Evolutionary conservation across 495 filamentous ascomycete genomes (phyloP), one percentile per base, ranked within the genome.

Genomic region (Cudoniella acicularis): DNA sequence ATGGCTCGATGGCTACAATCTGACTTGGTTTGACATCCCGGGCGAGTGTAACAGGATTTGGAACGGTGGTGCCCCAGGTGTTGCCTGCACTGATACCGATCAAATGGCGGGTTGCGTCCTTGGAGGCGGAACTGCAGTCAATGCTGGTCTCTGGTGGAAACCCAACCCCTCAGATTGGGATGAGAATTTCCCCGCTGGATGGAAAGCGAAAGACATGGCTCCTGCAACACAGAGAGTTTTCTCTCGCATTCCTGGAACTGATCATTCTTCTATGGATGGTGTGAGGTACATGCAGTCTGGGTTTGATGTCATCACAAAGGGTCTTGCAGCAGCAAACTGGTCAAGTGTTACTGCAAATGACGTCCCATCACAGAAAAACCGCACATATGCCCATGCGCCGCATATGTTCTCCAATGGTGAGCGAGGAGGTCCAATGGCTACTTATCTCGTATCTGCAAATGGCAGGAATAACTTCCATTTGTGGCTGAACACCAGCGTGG

Each of bases 1-100:
- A 26, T 87, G 88, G 79, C 77, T 89, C 18, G 70, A 77, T 43
- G 84, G 84, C 42, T 84, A 84, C 36, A 80, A 81, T 49, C 73
- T 92, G 51, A 91, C 88, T 46, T 79, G 86, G 25, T 89, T 91
- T 64, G 89, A 92, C 65, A 81, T 92, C 16, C 89, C 89, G 2
- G 89, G 89, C 53, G 79, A 91, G 51, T 88, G 83, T 70, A 88
- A 84, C 66, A 79, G 85, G 68, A 87, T 87, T 60, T 89, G 81
- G 81, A 74, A 74, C 36, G 79, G 83, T 64, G 64, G 64, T 21
- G 83, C 80, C 20, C 73, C 72, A 20, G 87, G 78, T 57, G 83
- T 86, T 72, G 77, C 81, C 50, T 90, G 87, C 72, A 78, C 79
- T 0, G 85, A 91, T 65, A 85, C 83, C 17, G 84, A 82, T 53